phyloP scores from a whole-genome alignment of 1,284 basidiomycete genomes.

The Trichosporon faecale region DNA sequence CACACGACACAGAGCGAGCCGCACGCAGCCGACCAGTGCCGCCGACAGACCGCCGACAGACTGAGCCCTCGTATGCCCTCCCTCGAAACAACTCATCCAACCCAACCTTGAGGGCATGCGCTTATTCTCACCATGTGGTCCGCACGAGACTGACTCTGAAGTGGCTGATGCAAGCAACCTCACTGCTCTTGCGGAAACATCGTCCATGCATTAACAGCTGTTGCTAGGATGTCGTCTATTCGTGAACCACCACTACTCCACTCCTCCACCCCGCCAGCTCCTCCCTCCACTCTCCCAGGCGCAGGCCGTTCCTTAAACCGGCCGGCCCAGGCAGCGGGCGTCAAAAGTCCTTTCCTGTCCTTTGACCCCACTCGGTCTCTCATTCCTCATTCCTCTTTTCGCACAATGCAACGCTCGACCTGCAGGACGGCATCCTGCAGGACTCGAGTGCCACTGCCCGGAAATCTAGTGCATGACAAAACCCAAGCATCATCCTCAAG shows the following conservation, averaged over 20 bases:
- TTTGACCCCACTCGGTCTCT: background rate
- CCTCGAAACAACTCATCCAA: background rate
- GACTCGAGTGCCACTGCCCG: background rate
- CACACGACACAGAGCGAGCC: background rate
- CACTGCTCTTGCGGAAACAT: background rate
- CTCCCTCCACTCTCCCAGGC: background rate
- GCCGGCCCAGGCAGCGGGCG: no score
- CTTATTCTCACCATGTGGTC: background rate
- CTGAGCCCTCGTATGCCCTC: background rate
- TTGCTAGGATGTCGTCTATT: background rate
- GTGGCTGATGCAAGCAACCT: background rate
- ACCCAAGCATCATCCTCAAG: slow-evolving; percentile 2
- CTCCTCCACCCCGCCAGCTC: background rate
- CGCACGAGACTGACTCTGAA: background rate
- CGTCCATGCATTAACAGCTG: background rate
- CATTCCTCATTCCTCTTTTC: background rate
- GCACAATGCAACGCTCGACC: background rate
- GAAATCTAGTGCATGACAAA: slow-evolving; percentile 8
- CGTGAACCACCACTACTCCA: background rate
- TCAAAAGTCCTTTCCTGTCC: background rate
- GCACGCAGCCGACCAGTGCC: background rate
- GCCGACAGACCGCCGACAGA: background rate
- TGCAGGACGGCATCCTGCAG: no score
- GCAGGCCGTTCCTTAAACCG: background rate
- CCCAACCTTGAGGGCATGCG: background rate